A percentile compares a stretch with the other conserved stretches of the same genome.
phyloP scores from a whole-genome alignment of 148 eudicot species.

The Pouteria glomerata region DNA sequence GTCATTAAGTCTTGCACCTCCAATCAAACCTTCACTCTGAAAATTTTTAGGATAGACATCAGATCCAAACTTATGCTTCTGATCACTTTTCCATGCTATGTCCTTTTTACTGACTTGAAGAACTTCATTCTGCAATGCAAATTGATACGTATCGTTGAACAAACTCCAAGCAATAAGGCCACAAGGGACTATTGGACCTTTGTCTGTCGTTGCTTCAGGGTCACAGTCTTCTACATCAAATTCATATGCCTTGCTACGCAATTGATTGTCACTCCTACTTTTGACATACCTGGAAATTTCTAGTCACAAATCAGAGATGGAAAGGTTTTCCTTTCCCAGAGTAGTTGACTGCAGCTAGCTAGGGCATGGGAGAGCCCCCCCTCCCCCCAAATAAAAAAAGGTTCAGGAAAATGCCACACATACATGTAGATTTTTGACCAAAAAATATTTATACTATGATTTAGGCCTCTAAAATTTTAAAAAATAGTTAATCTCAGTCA shows the following conservation, averaged over 20 bases:
- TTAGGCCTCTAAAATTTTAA: no score
- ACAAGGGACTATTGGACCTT: conserved; percentile 66
- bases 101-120: conserved; percentile 50
- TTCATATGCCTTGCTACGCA: conserved; percentile 31
- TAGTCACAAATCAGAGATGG: neutral
- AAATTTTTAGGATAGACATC: conserved; percentile 82
- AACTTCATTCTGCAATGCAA: conserved; percentile 28
- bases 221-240: conserved; percentile 29
- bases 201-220: conserved; percentile 30
- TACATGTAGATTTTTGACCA: no score
- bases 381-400: no score
- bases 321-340: neutral
- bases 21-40: conserved; percentile 47
- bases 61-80: conserved; percentile 57
- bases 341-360: neutral
- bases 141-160: conserved; percentile 76
- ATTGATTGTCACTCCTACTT: conserved; percentile 63
- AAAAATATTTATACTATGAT: no score
- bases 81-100: conserved; percentile 89
- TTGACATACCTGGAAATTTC: conserved; percentile 49
- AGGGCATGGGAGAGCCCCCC: no score
- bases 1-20: conserved; percentile 74
- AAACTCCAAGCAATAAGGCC: conserved; percentile 93
- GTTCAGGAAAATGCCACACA: no score
- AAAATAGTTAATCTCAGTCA: no score